A percentile compares a stretch with the other conserved stretches of the same genome.
Evolutionary conservation across 2,329 filamentous ascomycete genomes (phyloP).

Genomic region (Hymenoscyphus scutula): DNA sequence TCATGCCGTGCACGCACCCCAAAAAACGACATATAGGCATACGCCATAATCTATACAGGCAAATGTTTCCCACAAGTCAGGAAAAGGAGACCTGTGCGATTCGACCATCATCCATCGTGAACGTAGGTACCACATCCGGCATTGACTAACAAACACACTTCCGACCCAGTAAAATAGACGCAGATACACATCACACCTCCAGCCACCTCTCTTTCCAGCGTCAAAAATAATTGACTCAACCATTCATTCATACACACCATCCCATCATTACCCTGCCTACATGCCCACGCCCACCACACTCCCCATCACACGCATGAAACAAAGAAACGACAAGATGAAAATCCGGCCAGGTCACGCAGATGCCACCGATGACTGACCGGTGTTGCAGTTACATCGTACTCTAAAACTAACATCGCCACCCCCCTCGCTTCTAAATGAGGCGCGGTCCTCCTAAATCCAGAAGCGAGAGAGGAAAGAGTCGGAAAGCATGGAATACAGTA

Average conservation of each 20-base stretch:
- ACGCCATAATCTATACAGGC: background rate
- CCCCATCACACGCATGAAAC: background rate
- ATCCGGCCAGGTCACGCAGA: background rate
- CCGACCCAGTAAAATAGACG: background rate
- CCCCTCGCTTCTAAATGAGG: background rate
- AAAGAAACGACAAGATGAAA: background rate
- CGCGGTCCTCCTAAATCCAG: background rate
- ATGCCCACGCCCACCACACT: background rate
- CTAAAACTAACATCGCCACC: constrained; percentile 5
- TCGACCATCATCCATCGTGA: background rate
- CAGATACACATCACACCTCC: background rate
- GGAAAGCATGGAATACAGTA: background rate
- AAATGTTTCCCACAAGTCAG: background rate
- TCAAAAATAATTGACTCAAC: background rate
- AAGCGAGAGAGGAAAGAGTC: background rate
- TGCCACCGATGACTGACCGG: background rate
- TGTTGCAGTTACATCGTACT: background rate
- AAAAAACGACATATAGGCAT: too few species aligned
- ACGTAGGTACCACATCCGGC: background rate
- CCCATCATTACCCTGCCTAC: background rate
- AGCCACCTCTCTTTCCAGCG: background rate
- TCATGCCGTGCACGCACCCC: too few species aligned
- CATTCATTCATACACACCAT: background rate
- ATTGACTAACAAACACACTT: background rate
- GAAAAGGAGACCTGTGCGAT: background rate